phyloP scores from a whole-genome alignment of 139 green algal species.

The Chlorella sp. region DNA sequence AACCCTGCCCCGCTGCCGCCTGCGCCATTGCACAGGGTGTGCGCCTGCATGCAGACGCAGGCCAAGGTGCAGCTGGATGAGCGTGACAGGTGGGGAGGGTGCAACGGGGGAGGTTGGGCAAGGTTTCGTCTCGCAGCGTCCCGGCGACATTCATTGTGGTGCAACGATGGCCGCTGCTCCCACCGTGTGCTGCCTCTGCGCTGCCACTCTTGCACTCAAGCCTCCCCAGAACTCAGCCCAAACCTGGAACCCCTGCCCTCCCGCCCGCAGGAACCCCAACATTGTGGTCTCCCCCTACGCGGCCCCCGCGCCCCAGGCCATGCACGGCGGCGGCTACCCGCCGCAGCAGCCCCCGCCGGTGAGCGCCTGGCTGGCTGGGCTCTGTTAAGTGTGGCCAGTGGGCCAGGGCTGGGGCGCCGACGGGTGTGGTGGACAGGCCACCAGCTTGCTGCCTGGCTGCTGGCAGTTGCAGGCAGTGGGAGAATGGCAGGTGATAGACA shows the following conservation, averaged over 20 bases:
- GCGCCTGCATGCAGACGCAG: constrained; percentile 92
- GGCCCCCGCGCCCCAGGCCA: constrained; percentile 41
- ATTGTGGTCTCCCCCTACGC: constrained; percentile 42
- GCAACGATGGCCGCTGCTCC: background rate
- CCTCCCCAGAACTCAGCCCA: background rate
- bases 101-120: background rate
- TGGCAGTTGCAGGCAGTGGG: background rate
- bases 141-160: background rate
- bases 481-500: no score
- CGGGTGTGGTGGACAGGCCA: background rate
- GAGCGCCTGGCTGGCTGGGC: background rate
- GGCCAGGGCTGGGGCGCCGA: background rate
- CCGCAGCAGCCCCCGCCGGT: constrained; percentile 19
- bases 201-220: no score
- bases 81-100: constrained; percentile 56
- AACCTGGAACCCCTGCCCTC: no score
- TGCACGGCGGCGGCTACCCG: constrained; percentile 30
- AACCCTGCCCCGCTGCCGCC: background rate
- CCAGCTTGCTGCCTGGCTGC: background rate
- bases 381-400: no score
- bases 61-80: constrained; percentile 87
- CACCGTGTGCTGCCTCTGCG: no score
- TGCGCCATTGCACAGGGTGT: constrained; percentile 64
- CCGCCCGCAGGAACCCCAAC: constrained; percentile 9
- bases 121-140: no score